Evolutionary conservation across 2,329 filamentous ascomycete genomes (phyloP), one percentile per base, ranked within the genome.

Genomic region (Ophiostoma sp.): DNA sequence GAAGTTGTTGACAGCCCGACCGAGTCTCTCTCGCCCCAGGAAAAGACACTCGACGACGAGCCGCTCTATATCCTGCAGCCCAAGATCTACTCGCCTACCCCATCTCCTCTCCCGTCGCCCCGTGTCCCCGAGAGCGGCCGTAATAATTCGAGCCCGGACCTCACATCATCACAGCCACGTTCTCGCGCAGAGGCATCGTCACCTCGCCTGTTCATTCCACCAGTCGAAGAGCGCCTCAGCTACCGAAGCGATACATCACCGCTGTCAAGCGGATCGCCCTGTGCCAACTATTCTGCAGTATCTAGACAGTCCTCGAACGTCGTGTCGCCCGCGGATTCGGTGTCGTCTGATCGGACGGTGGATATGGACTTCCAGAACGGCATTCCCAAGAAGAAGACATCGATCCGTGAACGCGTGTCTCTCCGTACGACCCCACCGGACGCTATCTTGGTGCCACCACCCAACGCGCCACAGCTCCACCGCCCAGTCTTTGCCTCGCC

Each of bases 21-120:
- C 3, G 73, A 52, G 7, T 39, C 69, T 22, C 39, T 42, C 6
- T 31, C 50, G 7, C 70, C 36, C 8, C 63, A 68, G 28, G 59
- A 42, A 15, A 63, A 72, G 28, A 36, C 66, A n/a, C 7, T 22
- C 2, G 71, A 73, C 25, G 70, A 59, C 52, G 82, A 82, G 11
- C 80, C 83, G 0, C 77, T 89, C 0, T 89, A 84, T 74, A 82
- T 90, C 28, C 81, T 90, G 4, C 87, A 90, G 75, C 88, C 88
- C 15, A 82, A 84, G 45, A 89, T 87, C 0, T 90, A 90, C 76
- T 89, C 87, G 0, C 88, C 88, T 0, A 82, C 84, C 69, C 84
- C 83, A 3, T 83, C 84, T 12, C 86, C 86, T 2, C 77, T 84
- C 28, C 84, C 86, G 0, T 87, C 87, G 5, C 86, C 87, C 2